Percentiles rank a stretch among this genome's conserved stretches.
These are phyloP conservation scores for Sporothrix variecibatus DNA, from an alignment of 2,329 filamentous ascomycete species.

Conservation along the genomic window DNA sequence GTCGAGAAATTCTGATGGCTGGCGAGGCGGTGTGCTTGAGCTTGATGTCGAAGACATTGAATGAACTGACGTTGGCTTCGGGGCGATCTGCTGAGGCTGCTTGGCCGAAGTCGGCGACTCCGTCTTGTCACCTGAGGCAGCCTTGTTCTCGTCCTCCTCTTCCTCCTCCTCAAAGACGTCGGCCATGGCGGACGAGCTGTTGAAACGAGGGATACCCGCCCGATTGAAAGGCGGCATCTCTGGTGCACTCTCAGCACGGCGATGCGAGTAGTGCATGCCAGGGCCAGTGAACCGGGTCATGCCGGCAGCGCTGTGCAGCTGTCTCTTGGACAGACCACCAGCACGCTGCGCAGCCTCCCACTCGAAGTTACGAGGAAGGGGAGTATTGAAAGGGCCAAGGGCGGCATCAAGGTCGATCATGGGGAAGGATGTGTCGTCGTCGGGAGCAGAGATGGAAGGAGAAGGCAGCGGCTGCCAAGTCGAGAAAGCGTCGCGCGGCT, in stretches of 20 bases:
- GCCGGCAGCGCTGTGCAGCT: constrained; percentile 76
- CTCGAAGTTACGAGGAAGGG: constrained; percentile 61
- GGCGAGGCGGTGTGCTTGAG: constrained; percentile 20
- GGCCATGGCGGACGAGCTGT: constrained; percentile 73
- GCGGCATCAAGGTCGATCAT: constrained; percentile 95
- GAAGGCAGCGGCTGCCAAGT: constrained; percentile 44
- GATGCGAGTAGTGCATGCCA: constrained; percentile 72
- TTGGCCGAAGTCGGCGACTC: background rate
- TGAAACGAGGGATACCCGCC: constrained; percentile 62
- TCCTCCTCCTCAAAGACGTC: constrained; percentile 88
- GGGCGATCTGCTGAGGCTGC: constrained; percentile 1
- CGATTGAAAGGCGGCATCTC: constrained; percentile 75
- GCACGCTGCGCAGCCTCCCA: constrained; percentile 67
- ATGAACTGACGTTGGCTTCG: constrained; percentile 15
- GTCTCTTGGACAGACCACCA: constrained; percentile 60
- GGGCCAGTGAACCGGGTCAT: constrained; percentile 68
- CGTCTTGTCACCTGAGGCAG: background rate
- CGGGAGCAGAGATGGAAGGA: constrained; percentile 37
- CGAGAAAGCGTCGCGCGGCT: constrained; percentile 28
- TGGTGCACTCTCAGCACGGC: constrained; percentile 77
- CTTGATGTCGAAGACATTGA: constrained; percentile 21
- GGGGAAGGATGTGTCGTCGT: constrained; percentile 69
- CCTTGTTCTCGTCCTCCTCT: constrained; percentile 50
- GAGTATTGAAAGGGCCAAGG: constrained; percentile 87
- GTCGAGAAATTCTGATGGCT: background rate